Evolutionary conservation across 148 eudicot genomes (phyloP), one percentile per base, ranked within the genome.

Genomic region (Persicaria maculosa): DNA sequence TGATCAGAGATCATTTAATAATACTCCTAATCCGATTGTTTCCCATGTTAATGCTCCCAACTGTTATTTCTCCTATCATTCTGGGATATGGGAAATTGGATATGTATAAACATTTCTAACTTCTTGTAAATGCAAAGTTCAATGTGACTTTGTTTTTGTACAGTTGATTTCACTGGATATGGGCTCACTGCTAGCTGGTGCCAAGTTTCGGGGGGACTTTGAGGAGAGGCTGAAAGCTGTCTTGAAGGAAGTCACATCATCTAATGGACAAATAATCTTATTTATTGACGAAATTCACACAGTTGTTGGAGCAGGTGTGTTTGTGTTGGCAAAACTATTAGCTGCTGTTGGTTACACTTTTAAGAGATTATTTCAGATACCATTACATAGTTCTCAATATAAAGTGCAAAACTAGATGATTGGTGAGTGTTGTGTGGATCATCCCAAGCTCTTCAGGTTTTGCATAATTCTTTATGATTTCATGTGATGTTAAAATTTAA

Each of bases 191-290:
- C 90, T 95, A 58, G 99, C 99, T 82, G 99, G 99, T 82, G 99
- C 99, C 22, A 92, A 95, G 81, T 95, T 72, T 81, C 87, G 99
- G 67, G 99, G 99, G 74, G 99, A 95, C 72, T 95, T 95, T 76
- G 97, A 95, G 84, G 99, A 95, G 80, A 89, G 99, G 80, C 89
- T 95, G 70, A 92, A 92, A 84, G 99, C 97, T 79, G 96, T 95
- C 43, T 80, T 95, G 76, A 95, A 95, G 85, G 99, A 95, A 85
- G 99, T 95, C 62, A 84, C 90, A 68, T 83, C 96, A 73, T 95
- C 99, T 31, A 95, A 95, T 78, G 99, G 99, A 57, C 96, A 95
- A 76, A 90, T 92, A 72, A 90, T 95, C 69, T 82, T 95, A 76
- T 95, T 95, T 71, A 92, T 95, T 72, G 99, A 95, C 79, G 99